Evolutionary conservation across 176 grass and related monocot species (phyloP).

Genomic region (Phyllostachys edulis): DNA sequence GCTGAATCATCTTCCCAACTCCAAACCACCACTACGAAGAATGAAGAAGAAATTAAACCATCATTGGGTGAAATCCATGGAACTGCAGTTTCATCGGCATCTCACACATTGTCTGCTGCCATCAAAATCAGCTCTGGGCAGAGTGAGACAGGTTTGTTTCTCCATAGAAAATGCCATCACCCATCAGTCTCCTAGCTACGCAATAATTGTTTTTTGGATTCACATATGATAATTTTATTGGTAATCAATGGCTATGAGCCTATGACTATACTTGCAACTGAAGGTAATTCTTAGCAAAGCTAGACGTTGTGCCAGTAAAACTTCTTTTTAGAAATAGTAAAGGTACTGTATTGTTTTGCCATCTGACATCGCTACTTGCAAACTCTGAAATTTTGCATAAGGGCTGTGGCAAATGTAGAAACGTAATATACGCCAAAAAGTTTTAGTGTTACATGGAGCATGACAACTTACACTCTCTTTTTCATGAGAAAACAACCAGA

Average conservation of each 20-base stretch:
- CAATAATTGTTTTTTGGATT: neutral
- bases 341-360: neutral
- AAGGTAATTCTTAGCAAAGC: neutral
- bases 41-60: neutral
- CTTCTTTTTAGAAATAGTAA: neutral
- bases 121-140: neutral
- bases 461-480: neutral
- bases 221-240: neutral
- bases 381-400: neutral
- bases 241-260: neutral
- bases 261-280: neutral
- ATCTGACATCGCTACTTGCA: neutral
- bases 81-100: neutral
- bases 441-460: neutral
- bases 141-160: conserved; percentile 29
- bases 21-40: neutral
- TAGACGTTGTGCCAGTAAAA: neutral
- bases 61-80: neutral
- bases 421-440: too few species aligned
- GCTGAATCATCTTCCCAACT: conserved; percentile 10
- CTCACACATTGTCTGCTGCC: neutral
- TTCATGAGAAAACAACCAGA: neutral
- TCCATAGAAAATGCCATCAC: neutral
- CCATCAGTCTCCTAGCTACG: neutral
- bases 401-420: neutral